Conservation (phyloP, 768 basidiomycete genomes). For the Trametes cingulata region DNA sequence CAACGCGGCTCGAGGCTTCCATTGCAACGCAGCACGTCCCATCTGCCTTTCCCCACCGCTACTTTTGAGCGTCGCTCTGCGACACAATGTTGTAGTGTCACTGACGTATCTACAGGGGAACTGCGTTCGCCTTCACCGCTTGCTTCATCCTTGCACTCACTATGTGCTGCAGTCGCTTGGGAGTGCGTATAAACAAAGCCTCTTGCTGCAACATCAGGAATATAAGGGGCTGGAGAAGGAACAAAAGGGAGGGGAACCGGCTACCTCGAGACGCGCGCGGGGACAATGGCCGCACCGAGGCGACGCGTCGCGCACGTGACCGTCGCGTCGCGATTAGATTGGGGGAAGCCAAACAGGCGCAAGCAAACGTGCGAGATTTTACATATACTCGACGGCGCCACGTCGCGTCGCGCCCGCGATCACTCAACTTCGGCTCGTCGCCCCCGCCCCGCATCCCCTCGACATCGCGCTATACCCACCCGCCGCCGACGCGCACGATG, state of each 20-base stretch:
- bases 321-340: not conserved
- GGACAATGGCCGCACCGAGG: not conserved
- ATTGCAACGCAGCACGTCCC: no score
- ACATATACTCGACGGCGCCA: conserved; percentile 9
- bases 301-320: conserved; percentile 14
- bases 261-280: no score
- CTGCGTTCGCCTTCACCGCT: not conserved
- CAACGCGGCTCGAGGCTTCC: no score
- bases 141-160: not conserved
- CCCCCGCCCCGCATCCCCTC: not conserved
- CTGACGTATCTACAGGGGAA: no score
- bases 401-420: conserved; percentile 22
- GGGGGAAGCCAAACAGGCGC: conserved; percentile 18
- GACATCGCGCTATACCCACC: conserved; percentile 4
- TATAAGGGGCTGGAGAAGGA: not conserved
- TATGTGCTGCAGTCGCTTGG: not conserved
- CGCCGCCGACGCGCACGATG: conserved; percentile 42
- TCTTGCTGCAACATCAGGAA: not conserved
- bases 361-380: conserved; percentile 18
- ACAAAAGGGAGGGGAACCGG: not conserved
- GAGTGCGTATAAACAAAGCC: no score
- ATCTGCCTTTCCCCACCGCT: no score
- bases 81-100: no score
- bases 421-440: conserved; percentile 4
- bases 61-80: no score